These are phyloP conservation scores for Panicum hallii DNA, from an alignment of 202 grass and related monocot genomes.

Conservation along the genomic window DNA sequence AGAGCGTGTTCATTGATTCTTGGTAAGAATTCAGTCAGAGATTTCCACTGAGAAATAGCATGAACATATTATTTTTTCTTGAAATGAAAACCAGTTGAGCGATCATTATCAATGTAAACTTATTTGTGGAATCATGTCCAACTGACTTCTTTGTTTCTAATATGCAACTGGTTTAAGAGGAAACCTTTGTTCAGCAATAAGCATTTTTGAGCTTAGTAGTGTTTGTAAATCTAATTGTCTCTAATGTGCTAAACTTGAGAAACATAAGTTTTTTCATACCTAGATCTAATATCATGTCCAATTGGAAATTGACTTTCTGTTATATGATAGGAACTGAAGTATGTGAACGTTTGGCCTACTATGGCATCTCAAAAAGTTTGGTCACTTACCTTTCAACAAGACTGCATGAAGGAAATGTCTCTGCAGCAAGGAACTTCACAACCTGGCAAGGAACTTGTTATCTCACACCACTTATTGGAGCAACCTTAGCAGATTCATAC, in stretches of 20 bases:
- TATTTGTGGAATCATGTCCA: constrained; percentile 11
- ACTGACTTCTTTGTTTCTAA: constrained; percentile 15
- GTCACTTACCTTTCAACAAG: constrained; percentile 83
- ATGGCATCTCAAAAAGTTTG: constrained; percentile 88
- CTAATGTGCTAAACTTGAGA: constrained; percentile 1
- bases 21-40: constrained; percentile 49
- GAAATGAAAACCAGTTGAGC: constrained; percentile 16
- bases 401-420: constrained; percentile 83
- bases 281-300: constrained; percentile 27
- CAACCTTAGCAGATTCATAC: constrained; percentile 81
- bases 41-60: background rate
- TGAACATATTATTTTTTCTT: background rate
- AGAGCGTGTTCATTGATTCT: constrained; percentile 79
- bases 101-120: background rate
- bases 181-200: background rate
- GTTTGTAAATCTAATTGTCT: background rate
- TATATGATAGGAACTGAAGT: constrained; percentile 78
- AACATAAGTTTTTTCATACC: constrained; percentile 5
- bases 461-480: constrained; percentile 89
- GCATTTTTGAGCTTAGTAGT: background rate
- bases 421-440: constrained; percentile 86
- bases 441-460: constrained; percentile 99
- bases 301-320: constrained; percentile 28
- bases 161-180: background rate
- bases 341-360: constrained; percentile 90